Conservation (phyloP, 441 rosid species). For the Brassica hybrid region DNA sequence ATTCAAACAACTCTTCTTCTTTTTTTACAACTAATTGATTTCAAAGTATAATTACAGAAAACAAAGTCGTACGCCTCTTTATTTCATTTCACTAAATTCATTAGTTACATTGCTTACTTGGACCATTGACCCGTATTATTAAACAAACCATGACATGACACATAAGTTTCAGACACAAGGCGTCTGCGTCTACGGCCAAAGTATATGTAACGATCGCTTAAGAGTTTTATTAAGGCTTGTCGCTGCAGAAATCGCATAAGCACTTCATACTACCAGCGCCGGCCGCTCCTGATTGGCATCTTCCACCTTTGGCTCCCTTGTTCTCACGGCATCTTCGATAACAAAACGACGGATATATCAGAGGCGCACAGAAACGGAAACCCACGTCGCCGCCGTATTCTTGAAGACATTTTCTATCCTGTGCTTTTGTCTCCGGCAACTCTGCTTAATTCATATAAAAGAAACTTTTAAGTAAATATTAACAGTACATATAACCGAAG, state of each 20-base stretch:
- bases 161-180: background rate
- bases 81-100: too few species aligned
- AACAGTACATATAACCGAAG: background rate
- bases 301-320: slow-evolving; percentile 42
- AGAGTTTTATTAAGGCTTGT: slow-evolving; percentile 7
- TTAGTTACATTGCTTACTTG: background rate
- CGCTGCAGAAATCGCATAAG: slow-evolving; percentile 39
- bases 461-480: background rate
- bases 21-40: too few species aligned
- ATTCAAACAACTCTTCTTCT: too few species aligned
- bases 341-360: slow-evolving; percentile 34
- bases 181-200: background rate
- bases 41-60: too few species aligned
- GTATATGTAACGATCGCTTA: too few species aligned
- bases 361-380: slow-evolving; percentile 35
- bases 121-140: background rate
- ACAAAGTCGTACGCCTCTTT: too few species aligned
- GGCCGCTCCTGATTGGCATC: slow-evolving; percentile 2
- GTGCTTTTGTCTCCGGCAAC: slow-evolving; percentile 35
- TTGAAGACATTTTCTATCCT: slow-evolving; percentile 23
- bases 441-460: background rate
- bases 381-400: slow-evolving; percentile 41
- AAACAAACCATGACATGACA: too few species aligned
- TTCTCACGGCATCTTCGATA: slow-evolving; percentile 26
- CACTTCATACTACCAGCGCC: slow-evolving; percentile 15